These are phyloP conservation scores for Sextonia rubra DNA, from an alignment of 164 flowering plant species.

Conservation along the genomic window DNA sequence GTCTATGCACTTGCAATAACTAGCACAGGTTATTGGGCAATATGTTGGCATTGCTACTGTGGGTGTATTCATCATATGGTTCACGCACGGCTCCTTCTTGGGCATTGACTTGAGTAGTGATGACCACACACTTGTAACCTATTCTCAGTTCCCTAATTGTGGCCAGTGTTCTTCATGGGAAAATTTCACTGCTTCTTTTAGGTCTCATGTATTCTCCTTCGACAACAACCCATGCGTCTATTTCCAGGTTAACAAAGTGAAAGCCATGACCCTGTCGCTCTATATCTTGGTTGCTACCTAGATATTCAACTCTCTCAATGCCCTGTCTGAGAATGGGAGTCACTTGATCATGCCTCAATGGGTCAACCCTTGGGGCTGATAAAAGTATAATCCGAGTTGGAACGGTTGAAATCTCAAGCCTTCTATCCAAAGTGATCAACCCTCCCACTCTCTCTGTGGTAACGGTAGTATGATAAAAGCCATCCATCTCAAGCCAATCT, in stretches of 20 bases:
- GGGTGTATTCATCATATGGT: constrained; percentile 83
- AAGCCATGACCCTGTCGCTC: constrained; percentile 79
- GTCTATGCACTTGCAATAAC: no score
- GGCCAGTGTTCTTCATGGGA: constrained; percentile 69
- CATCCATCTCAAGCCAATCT: no score
- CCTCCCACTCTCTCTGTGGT: no score
- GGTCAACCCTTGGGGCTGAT: constrained; percentile 84
- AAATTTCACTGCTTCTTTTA: constrained; percentile 59
- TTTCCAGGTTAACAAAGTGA: constrained; percentile 70
- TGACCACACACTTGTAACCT: constrained; percentile 73
- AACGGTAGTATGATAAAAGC: no score
- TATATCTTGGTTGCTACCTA: constrained; percentile 86
- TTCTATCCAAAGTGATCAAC: no score
- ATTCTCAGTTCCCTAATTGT: constrained; percentile 77
- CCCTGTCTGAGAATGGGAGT: constrained; percentile 76
- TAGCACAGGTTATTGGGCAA: constrained; percentile 66
- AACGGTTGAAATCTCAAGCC: no score
- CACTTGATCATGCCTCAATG: constrained; percentile 83
- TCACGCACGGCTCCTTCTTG: constrained; percentile 64
- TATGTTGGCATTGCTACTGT: constrained; percentile 90
- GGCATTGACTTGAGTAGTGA: constrained; percentile 71
- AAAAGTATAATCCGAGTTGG: no score
- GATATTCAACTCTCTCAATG: constrained; percentile 88
- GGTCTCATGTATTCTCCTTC: constrained; percentile 44
- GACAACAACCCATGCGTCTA: constrained; percentile 70